These are phyloP conservation scores for Neohortaea acidophila DNA, from an alignment of 495 filamentous ascomycete species.

Conservation along the genomic window DNA sequence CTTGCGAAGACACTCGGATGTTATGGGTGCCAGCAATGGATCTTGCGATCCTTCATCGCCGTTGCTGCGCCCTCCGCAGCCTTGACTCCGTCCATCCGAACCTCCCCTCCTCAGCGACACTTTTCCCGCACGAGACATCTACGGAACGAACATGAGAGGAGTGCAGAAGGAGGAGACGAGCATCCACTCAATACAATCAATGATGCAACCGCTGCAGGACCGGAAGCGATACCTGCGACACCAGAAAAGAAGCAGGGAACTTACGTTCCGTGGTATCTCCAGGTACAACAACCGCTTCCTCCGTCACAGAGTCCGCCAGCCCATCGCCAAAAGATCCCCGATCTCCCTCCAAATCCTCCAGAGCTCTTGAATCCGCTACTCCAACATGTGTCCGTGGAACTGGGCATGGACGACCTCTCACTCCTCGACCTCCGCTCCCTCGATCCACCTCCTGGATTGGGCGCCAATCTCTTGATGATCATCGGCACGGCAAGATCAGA, in stretches of 20 bases:
- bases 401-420: conserved; percentile 64
- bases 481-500: conserved; percentile 86
- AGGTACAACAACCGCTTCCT: conserved; percentile 40
- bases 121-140: background rate
- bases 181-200: conserved; percentile 9
- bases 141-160: conserved; percentile 5
- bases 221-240: background rate
- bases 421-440: conserved; percentile 69
- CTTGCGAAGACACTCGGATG: background rate
- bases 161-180: conserved; percentile 1
- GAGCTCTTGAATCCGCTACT: conserved; percentile 56
- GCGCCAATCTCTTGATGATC: conserved; percentile 79
- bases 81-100: background rate
- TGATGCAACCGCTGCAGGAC: background rate
- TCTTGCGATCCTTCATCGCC: conserved; percentile 15
- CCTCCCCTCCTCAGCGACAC: background rate
- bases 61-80: too few species aligned
- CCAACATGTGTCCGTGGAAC: conserved; percentile 60
- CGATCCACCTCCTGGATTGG: conserved; percentile 74
- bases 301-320: conserved; percentile 38
- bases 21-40: conserved; percentile 4
- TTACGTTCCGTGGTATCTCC: conserved; percentile 72
- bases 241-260: background rate
- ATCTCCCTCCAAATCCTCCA: conserved; percentile 59
- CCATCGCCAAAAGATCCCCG: conserved; percentile 53